phyloP scores from a whole-genome alignment of 345 rosid genomes.

The Rhodomyrtus tomentosa region DNA sequence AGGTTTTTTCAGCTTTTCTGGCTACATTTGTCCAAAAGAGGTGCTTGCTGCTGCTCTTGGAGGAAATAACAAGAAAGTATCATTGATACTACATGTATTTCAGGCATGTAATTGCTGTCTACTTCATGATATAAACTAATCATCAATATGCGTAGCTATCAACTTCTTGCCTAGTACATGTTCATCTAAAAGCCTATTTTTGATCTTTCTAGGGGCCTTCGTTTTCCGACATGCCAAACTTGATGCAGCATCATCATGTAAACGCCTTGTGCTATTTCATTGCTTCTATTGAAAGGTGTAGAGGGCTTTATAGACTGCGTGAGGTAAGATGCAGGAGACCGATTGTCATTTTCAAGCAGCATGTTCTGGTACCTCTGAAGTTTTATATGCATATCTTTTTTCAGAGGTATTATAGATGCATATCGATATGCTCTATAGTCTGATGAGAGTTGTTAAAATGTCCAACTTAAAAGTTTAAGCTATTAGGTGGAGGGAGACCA shows the following conservation, averaged over 20 bases:
- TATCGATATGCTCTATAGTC: no score
- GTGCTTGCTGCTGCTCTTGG: conserved; percentile 68
- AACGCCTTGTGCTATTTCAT: conserved; percentile 48
- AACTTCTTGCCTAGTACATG: not conserved
- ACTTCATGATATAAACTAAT: not conserved
- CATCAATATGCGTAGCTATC: not conserved
- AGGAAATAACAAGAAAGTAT: conserved; percentile 60
- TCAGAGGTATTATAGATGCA: no score
- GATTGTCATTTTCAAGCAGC: not conserved
- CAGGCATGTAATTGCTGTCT: conserved; percentile 39
- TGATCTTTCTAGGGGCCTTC: conserved; percentile 47
- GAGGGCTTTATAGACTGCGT: conserved; percentile 77
- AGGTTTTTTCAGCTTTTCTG: conserved; percentile 63
- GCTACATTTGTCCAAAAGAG: conserved; percentile 57
- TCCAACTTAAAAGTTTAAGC: no score
- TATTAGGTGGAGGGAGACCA: no score
- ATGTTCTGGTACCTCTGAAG: not conserved
- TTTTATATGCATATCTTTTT: no score
- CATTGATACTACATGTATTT: conserved; percentile 48
- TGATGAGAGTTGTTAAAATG: no score
- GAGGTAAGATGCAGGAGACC: conserved; percentile 34
- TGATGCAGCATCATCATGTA: conserved; percentile 34
- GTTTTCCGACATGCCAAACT: conserved; percentile 39
- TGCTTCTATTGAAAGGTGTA: conserved; percentile 68
- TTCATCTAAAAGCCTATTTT: not conserved